Evolutionary conservation across 2,329 filamentous ascomycete species (phyloP).

Genomic region (Aspergillus fischeri): DNA sequence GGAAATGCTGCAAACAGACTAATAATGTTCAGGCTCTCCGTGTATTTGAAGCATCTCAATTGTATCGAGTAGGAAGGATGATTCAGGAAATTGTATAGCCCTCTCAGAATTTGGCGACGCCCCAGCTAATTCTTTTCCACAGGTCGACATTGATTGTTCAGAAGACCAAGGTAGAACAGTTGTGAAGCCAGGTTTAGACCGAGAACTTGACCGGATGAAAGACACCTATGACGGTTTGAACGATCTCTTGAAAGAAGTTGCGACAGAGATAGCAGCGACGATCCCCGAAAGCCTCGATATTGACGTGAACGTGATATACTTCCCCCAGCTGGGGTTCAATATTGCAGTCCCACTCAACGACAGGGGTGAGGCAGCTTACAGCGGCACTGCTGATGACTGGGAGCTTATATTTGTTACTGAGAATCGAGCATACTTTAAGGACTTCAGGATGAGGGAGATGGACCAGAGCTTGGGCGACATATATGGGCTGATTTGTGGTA

Average conservation of each 20-base stretch:
- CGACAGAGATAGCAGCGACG: slow-evolving; percentile 57
- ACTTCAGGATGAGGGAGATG: slow-evolving; percentile 71
- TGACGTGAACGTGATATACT: slow-evolving; percentile 74
- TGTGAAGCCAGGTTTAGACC: slow-evolving; percentile 67
- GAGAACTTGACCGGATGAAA: slow-evolving; percentile 73
- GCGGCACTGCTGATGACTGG: slow-evolving; percentile 67
- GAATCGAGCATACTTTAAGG: slow-evolving; percentile 79
- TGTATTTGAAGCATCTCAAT: slow-evolving; percentile 53
- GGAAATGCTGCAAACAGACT: neutral
- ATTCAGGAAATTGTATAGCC: slow-evolving; percentile 60
- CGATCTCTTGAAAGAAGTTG: slow-evolving; percentile 65
- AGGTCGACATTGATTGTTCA: slow-evolving; percentile 76
- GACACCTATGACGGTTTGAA: slow-evolving; percentile 73
- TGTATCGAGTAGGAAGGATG: slow-evolving; percentile 64
- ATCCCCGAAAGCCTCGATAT: slow-evolving; percentile 57
- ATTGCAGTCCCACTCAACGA: slow-evolving; percentile 66
- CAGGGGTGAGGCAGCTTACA: slow-evolving; percentile 58
- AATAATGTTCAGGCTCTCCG: slow-evolving; percentile 49
- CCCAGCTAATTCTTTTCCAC: neutral
- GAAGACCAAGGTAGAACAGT: slow-evolving; percentile 67
- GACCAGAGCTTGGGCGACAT: slow-evolving; percentile 80
- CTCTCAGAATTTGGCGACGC: no score
- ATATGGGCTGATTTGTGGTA: slow-evolving; percentile 77
- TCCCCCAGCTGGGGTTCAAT: slow-evolving; percentile 88
- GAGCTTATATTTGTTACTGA: slow-evolving; percentile 71